phyloP scores from a whole-genome alignment of 2,329 filamentous ascomycete genomes.

The Pseudocercospora macadamiae region DNA sequence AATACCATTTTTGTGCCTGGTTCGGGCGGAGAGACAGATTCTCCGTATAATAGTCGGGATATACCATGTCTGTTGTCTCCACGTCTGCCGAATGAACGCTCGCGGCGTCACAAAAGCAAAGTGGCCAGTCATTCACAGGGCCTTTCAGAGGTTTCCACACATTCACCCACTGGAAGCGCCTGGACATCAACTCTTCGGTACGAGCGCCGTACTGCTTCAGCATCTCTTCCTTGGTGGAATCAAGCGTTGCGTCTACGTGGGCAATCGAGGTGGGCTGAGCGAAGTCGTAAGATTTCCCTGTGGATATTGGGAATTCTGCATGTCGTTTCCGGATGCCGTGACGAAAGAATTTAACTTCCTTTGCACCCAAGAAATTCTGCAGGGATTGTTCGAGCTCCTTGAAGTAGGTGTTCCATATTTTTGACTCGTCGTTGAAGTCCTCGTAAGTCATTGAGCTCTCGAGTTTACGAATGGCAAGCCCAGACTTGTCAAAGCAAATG shows the following conservation, averaged over 20 bases:
- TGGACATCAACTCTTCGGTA: neutral
- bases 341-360: constrained; percentile 12
- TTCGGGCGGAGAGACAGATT: constrained; percentile 8
- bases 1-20: constrained; percentile 10
- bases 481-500: neutral
- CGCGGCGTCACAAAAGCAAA: constrained; percentile 11
- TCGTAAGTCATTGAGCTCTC: constrained; percentile 5
- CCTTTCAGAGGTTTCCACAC: constrained; percentile 14
- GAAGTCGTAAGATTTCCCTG: constrained; percentile 14
- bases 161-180: constrained; percentile 11
- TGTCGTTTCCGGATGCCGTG: constrained; percentile 15
- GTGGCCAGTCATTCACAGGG: constrained; percentile 16
- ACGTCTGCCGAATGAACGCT: neutral
- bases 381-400: constrained; percentile 11
- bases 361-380: neutral
- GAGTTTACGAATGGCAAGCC: constrained; percentile 2
- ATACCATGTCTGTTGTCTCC: constrained; percentile 17
- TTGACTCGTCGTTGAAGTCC: constrained; percentile 9
- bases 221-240: constrained; percentile 7
- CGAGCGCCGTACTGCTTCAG: neutral
- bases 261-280: constrained; percentile 16
- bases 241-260: constrained; percentile 14
- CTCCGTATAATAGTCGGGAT: constrained; percentile 16
- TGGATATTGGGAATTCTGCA: constrained; percentile 10
- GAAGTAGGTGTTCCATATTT: constrained; percentile 12